These are phyloP conservation scores for Anthracocystis setariae DNA, from an alignment of 1,284 basidiomycete species.

Conservation along the genomic window DNA sequence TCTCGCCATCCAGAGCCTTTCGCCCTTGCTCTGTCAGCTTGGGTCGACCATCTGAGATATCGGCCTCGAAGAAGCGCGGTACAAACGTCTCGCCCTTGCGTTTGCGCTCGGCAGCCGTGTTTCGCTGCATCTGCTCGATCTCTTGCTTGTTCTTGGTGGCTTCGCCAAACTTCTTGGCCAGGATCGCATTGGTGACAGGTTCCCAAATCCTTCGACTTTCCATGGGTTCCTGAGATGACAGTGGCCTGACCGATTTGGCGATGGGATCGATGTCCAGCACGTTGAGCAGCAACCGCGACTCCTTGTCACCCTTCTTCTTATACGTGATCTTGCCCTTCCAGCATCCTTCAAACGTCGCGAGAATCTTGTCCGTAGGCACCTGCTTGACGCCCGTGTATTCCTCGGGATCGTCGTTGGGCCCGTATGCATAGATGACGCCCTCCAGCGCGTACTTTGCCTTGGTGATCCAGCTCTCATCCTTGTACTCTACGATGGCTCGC, in stretches of 20 bases:
- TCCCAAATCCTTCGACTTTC: conserved; percentile 93
- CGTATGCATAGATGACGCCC: conserved; percentile 86
- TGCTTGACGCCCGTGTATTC: conserved; percentile 87
- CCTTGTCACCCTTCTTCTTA: conserved; percentile 77
- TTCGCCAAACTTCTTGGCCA: conserved; percentile 80
- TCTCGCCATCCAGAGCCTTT: conserved; percentile 66
- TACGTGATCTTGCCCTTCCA: conserved; percentile 87
- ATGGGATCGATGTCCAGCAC: conserved; percentile 79
- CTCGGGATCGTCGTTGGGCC: conserved; percentile 72
- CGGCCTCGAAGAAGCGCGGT: conserved; percentile 81
- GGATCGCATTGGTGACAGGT: conserved; percentile 74
- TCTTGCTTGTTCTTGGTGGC: conserved; percentile 63
- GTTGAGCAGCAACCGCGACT: conserved; percentile 80
- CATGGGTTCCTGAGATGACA: conserved; percentile 79
- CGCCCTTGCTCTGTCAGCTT: conserved; percentile 73
- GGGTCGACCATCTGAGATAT: conserved; percentile 79
- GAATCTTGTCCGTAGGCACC: conserved; percentile 80
- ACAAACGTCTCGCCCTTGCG: conserved; percentile 69
- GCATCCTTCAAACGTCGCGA: conserved; percentile 85
- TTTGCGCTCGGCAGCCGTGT: conserved; percentile 56
- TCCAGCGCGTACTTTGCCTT: conserved; percentile 86
- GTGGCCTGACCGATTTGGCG: conserved; percentile 83
- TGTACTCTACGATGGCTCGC: conserved; percentile 88
- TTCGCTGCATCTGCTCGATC: conserved; percentile 63
- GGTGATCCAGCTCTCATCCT: conserved; percentile 97